Conservation (phyloP, 768 basidiomycete genomes). For the Rhizopogon salebrosus region DNA sequence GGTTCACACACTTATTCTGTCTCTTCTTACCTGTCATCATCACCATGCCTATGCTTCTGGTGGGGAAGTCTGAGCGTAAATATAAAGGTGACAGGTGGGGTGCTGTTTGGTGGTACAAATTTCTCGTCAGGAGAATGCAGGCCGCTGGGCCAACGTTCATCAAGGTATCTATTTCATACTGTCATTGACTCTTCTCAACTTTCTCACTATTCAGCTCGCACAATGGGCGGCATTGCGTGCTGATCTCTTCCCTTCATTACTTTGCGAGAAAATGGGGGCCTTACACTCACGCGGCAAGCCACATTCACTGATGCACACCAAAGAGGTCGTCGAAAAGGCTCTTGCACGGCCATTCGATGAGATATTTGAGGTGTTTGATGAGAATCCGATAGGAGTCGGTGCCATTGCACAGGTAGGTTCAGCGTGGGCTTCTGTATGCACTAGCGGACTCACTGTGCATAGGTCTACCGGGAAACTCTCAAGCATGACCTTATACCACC, state of each 20-base stretch:
- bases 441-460: not conserved
- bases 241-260: constrained; percentile 83
- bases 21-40: constrained; percentile 88
- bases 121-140: constrained; percentile 86
- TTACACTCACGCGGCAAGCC: constrained; percentile 86
- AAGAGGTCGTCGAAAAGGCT: constrained; percentile 71
- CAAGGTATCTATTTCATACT: constrained; percentile 54
- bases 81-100: constrained; percentile 82
- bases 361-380: constrained; percentile 88
- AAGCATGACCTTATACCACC: constrained; percentile 81
- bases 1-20: constrained; percentile 78
- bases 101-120: constrained; percentile 96
- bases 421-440: constrained; percentile 24
- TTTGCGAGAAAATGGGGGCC: constrained; percentile 80
- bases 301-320: constrained; percentile 79
- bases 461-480: constrained; percentile 89
- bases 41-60: constrained; percentile 76
- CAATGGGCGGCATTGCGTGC: constrained; percentile 98
- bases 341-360: constrained; percentile 82
- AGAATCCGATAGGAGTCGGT: constrained; percentile 89
- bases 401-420: constrained; percentile 80
- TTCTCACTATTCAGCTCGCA: constrained; percentile 54
- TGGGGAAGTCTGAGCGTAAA: constrained; percentile 49
- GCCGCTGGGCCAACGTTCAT: constrained; percentile 94
- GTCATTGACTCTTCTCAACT: constrained; percentile 6